Conservation (phyloP, 306 rosid genomes). For the Gastrolobium villosum region DNA sequence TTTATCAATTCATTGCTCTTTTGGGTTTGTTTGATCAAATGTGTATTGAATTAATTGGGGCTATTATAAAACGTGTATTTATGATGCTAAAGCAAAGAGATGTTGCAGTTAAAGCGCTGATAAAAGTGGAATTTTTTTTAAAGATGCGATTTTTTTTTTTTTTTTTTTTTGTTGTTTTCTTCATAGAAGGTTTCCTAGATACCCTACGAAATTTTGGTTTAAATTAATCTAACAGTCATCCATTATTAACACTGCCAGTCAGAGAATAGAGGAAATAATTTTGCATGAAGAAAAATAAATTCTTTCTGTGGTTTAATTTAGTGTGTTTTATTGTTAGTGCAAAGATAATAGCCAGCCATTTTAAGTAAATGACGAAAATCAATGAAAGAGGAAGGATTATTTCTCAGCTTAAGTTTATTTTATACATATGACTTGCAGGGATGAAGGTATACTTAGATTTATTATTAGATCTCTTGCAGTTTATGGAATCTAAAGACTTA, state of each 20-base stretch:
- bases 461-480: conserved; percentile 21
- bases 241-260: neutral
- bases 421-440: neutral
- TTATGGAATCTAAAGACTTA: conserved; percentile 3
- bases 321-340: neutral
- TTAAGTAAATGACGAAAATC: neutral
- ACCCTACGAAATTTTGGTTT: neutral
- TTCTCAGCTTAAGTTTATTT: neutral
- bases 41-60: conserved; percentile 6
- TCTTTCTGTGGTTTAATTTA: conserved; percentile 17
- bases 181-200: conserved; percentile 1
- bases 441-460: conserved; percentile 8
- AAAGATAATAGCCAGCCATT: neutral
- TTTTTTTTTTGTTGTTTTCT: no score
- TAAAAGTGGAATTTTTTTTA: neutral
- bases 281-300: neutral
- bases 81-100: neutral
- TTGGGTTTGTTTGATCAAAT: conserved; percentile 41
- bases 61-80: neutral
- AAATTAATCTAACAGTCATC: neutral
- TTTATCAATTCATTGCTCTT: conserved; percentile 24
- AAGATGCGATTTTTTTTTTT: neutral
- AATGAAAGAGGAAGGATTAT: neutral
- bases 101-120: conserved; percentile 6
- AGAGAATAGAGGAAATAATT: neutral